Percentiles rank a stretch among this genome's conserved stretches.
These are phyloP conservation scores for Plantago coronopus DNA, from an alignment of 305 asterid genomes.

Conservation along the genomic window DNA sequence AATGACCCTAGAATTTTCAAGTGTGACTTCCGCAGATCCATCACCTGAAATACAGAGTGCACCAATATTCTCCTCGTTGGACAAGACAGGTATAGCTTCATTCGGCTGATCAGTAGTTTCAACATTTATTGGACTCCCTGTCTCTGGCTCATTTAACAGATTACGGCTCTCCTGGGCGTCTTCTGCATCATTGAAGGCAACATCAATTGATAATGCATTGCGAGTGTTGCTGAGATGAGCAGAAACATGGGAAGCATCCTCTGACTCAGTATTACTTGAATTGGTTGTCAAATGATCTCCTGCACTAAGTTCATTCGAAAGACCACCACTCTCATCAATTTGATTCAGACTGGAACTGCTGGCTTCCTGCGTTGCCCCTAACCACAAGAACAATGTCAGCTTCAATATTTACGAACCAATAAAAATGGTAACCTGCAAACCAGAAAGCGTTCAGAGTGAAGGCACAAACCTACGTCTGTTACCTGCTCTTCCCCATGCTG, in stretches of 20 bases:
- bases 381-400: conserved; percentile 41
- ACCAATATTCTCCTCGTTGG: conserved; percentile 33
- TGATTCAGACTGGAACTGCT: conserved; percentile 45
- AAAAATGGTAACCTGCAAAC: conserved; percentile 16
- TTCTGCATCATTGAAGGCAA: conserved; percentile 29
- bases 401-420: conserved; percentile 19
- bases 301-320: conserved; percentile 30
- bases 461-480: conserved; percentile 99
- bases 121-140: conserved; percentile 26
- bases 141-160: conserved; percentile 29
- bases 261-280: conserved; percentile 28
- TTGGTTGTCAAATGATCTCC: conserved; percentile 28
- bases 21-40: conserved; percentile 28
- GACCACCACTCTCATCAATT: conserved; percentile 34
- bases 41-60: conserved; percentile 27
- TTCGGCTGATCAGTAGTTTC: conserved; percentile 32
- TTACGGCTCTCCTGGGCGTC: conserved; percentile 27
- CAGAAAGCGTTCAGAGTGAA: conserved; percentile 54
- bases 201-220: conserved; percentile 30
- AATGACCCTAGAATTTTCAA: conserved; percentile 26
- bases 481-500: conserved; percentile 72
- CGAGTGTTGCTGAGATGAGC: conserved; percentile 28
- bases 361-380: conserved; percentile 86
- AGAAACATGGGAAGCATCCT: conserved; percentile 31
- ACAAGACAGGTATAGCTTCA: conserved; percentile 32